Base-by-base conservation (phyloP, 2,329 filamentous ascomycete species). In the Diaporthe batatas region DNA sequence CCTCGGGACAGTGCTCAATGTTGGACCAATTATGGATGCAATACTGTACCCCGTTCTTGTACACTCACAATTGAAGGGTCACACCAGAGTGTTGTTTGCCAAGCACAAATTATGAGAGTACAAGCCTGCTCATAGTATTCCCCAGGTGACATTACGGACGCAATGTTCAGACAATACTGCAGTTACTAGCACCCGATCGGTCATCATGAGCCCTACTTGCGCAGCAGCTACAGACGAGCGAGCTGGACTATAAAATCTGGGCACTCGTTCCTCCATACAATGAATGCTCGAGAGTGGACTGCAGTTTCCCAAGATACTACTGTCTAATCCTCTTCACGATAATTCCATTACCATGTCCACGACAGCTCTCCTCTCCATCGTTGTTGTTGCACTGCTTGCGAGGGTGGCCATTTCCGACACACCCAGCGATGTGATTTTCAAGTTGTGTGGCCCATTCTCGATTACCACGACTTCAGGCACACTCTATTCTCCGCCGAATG, bases 401-500 rank as follows among this genome's bases (percentile, higher is more conserved):
- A 7, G 2, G 18, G 2, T 7, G 11, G 59, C 18, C 18, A n/a
- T 47, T 29, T 32, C 39, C 12, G 25, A 64, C 10, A 14, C 10
- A 23, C 42, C 42, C 11, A 5, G 23, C 23, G 49, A 53, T 16
- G 10, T 23, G 23, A 29, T 29, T 3, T 29, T 29, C 29, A 53
- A 23, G 4, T 12, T 29, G 49, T 64, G 59, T 32, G 59, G 42
- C 25, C 42, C 59, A 6, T 64, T 64, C 18, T 18, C 1, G 34
- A 18, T 64, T 16, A 64, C 42, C 7, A 64, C 59, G 18, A 64
- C 42, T 47, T 64, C 59, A n/a, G 59, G 59, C 18, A 64, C 42
- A 6, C 29, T 64, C 3, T 64, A 64, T 16, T 64, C 42, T 34
- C 42, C 25, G 2, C 25, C 39, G 10, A 49, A 64, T n/a, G 59